Evolutionary conservation across 2,329 filamentous ascomycete genomes (phyloP), one percentile per base, ranked within the genome.

Genomic region (Fusarium gaditjirri): DNA sequence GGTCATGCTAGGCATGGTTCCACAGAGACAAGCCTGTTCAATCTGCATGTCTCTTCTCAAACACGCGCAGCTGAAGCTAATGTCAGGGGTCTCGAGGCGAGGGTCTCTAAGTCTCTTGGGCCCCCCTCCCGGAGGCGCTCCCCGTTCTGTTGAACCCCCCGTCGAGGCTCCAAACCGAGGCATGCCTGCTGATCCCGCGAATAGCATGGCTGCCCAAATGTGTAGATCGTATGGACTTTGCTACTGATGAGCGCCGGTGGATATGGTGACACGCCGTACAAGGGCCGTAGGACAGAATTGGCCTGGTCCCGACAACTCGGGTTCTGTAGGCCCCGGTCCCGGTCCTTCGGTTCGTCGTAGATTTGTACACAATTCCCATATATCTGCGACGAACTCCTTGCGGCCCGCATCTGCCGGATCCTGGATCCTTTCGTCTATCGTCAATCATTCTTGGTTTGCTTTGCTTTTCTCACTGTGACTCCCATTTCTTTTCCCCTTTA

Each of bases 321-420:
- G 71, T 65, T 71, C n/a, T 42, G 44, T 42, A 52, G 42, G 39
- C 49, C 55, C 58, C 65, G 42, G 39, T 53, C 55, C 58, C 65
- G 27, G 27, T 33, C 35, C 36, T 50, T 68, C 29, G 65, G 64
- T 42, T 56, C 63, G 16, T 17, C 38, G 27, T 19, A 43, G 11
- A 25, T 25, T 43, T 43, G 41, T 43, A 25, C n/a, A 27, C 17
- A 60, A 44, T 44, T 42, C 36, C 33, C 42, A 62, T 72, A 73
- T 72, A 72, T 72, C 55, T 72, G 65, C 46, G 36, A 66, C 59
- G 27, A 39, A 61, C 65, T 70, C 52, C 46, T 52, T 25, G 16
- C 66, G 70, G 70, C 66, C 70, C 70, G 62, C 53, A 44, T 42
- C 61, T 68, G 21, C 66, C 49, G 65, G 67, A 44, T 66, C 58